Conservation (phyloP, 305 asterid genomes). For the Nicotiana rustica region DNA sequence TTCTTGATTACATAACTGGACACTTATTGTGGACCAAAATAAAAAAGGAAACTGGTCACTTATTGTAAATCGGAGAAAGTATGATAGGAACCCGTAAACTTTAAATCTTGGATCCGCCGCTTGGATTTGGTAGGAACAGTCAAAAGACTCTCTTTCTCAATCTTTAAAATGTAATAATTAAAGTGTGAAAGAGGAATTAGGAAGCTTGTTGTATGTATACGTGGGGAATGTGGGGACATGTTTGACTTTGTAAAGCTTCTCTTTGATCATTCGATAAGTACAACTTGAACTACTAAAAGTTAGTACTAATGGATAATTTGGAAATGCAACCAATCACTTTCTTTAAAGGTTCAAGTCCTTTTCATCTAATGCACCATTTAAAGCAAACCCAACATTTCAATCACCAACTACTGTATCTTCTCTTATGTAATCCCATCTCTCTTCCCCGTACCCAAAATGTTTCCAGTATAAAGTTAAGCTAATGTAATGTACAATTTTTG, state of each 20-base stretch:
- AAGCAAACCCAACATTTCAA: slow-evolving; percentile 39
- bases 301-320: slow-evolving; percentile 25
- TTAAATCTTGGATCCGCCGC: no score
- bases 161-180: slow-evolving; percentile 27
- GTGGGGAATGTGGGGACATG: slow-evolving; percentile 35
- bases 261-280: not conserved
- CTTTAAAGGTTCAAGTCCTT: slow-evolving; percentile 43
- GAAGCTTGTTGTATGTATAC: slow-evolving; percentile 35
- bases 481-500: no score
- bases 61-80: no score
- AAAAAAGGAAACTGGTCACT: no score
- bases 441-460: no score
- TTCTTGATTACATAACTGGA: no score
- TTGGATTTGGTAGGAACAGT: slow-evolving; percentile 51
- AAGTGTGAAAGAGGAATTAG: slow-evolving; percentile 28
- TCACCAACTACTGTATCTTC: slow-evolving; percentile 51
- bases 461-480: no score
- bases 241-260: slow-evolving; percentile 41
- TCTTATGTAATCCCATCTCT: slow-evolving; percentile 26
- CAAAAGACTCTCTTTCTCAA: slow-evolving; percentile 31
- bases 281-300: not conserved
- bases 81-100: no score
- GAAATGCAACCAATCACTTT: slow-evolving; percentile 77
- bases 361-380: slow-evolving; percentile 46
- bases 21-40: no score